phyloP scores from a whole-genome alignment of 208 protist species.

The Crithidia expoeki region DNA sequence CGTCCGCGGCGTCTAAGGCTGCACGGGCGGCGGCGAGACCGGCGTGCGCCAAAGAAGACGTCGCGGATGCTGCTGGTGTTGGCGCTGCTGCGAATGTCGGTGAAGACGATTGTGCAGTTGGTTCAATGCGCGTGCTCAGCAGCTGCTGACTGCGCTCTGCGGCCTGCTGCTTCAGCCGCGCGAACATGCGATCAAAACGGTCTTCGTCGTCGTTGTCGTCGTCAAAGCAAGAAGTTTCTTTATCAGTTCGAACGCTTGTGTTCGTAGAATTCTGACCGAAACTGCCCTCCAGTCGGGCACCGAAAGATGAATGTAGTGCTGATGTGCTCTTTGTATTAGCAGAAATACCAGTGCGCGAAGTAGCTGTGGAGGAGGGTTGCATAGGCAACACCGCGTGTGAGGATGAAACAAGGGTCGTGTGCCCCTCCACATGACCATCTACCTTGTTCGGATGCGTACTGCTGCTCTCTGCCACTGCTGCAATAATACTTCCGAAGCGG shows the following conservation, averaged over 20 bases:
- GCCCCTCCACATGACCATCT: not conserved
- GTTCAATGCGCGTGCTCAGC: not conserved
- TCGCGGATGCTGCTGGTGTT: not conserved
- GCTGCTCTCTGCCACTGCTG: not conserved
- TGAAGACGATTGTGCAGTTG: not conserved
- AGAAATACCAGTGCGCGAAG: not conserved
- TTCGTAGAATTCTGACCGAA: not conserved
- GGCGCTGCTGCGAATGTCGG: not conserved
- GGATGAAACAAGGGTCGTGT: not conserved
- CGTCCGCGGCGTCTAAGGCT: slow-evolving; percentile 17
- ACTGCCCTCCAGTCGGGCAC: not conserved
- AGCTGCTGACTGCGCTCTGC: slow-evolving; percentile 13
- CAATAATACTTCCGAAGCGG: slow-evolving; percentile 1
- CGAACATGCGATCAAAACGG: slow-evolving; percentile 23
- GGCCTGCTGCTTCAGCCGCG: slow-evolving; percentile 32
- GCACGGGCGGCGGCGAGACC: slow-evolving; percentile 24
- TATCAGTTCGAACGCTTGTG: no score
- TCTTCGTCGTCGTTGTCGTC: slow-evolving; percentile 5
- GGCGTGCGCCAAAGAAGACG: not conserved
- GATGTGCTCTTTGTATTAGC: not conserved
- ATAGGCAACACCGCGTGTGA: slow-evolving; percentile 18
- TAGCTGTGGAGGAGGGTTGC: not conserved
- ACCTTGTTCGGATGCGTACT: not conserved
- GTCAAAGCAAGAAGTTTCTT: not conserved
- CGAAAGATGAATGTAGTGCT: not conserved